Percentiles rank a stretch among this genome's conserved stretches.
Evolutionary conservation across 371 early-diverging fungal species (phyloP).

Genomic region (Choanephora cucurbitarum): DNA sequence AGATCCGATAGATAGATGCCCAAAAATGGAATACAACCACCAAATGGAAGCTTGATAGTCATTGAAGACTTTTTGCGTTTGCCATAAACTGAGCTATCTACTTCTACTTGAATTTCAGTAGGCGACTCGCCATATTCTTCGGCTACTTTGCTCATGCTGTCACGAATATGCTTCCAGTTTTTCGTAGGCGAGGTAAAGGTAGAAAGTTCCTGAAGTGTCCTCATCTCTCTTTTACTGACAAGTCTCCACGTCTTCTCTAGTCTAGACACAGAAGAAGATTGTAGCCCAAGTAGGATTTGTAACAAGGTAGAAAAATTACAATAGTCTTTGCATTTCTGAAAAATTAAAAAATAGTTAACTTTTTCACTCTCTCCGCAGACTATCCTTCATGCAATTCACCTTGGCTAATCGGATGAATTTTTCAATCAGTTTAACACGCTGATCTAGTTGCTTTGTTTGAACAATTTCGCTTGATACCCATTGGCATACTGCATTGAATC

Average conservation of each 20-base stretch:
- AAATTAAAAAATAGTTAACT: not conserved
- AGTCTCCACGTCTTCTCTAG: slow-evolving; percentile 63
- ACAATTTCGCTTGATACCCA: slow-evolving; percentile 77
- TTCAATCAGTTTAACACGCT: slow-evolving; percentile 67
- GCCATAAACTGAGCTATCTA: slow-evolving; percentile 29
- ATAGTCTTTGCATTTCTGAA: slow-evolving; percentile 61
- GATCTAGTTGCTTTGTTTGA: slow-evolving; percentile 49
- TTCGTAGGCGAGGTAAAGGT: slow-evolving; percentile 49
- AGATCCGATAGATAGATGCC: slow-evolving; percentile 69
- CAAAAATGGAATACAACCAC: slow-evolving; percentile 63
- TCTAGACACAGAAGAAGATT: slow-evolving; percentile 62
- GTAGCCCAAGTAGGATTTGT: slow-evolving; percentile 65
- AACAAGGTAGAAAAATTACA: slow-evolving; percentile 68
- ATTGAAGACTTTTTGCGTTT: slow-evolving; percentile 19
- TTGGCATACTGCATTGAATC: slow-evolving; percentile 70
- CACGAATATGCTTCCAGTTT: slow-evolving; percentile 59
- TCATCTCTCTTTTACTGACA: slow-evolving; percentile 52
- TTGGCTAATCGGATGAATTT: slow-evolving; percentile 75
- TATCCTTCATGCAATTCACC: slow-evolving; percentile 32
- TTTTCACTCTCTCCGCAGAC: too few species aligned
- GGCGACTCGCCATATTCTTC: slow-evolving; percentile 63
- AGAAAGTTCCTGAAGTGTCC: slow-evolving; percentile 56
- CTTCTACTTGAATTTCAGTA: slow-evolving; percentile 48
- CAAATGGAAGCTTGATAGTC: slow-evolving; percentile 51
- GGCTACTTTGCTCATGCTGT: slow-evolving; percentile 61